A percentile compares a stretch with the other conserved stretches of the same genome.
Conservation (phyloP, 106 monocot genomes). For the Xerophyta viscosa region DNA sequence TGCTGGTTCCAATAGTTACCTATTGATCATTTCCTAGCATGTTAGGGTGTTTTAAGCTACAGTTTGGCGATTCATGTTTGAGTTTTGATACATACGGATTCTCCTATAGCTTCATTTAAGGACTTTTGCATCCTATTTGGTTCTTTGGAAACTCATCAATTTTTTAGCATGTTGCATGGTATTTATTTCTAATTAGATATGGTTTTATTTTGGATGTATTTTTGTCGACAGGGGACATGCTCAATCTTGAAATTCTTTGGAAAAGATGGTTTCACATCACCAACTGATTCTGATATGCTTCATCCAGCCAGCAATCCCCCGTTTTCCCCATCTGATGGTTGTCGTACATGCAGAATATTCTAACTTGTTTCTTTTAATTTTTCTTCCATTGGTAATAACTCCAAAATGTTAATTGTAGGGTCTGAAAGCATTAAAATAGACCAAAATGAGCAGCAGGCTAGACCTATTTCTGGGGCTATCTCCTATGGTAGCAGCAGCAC, state of each 20-base stretch:
- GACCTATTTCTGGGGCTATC: constrained; percentile 3
- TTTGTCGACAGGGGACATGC: constrained; percentile 38
- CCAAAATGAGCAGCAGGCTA: constrained; percentile 1
- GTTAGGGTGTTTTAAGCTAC: too few species aligned
- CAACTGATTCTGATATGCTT: constrained; percentile 6
- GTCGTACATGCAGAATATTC: background rate
- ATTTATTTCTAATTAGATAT: background rate
- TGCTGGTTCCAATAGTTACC: too few species aligned
- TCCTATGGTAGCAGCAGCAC: background rate
- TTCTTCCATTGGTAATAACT: too few species aligned
- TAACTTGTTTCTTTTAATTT: background rate
- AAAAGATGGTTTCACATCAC: constrained; percentile 13
- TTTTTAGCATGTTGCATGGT: background rate
- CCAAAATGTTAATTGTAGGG: background rate
- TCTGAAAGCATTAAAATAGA: constrained; percentile 1
- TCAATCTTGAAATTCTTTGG: constrained; percentile 73
- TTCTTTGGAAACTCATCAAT: background rate
- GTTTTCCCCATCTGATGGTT: constrained; percentile 6
- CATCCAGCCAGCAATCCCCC: constrained; percentile 4
- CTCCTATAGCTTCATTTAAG: too few species aligned
- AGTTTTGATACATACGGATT: too few species aligned
- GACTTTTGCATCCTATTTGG: too few species aligned
- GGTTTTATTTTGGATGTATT: background rate
- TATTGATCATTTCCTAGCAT: too few species aligned
- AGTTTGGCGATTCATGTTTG: too few species aligned